Percentiles rank a stretch among this genome's conserved stretches.
Evolutionary conservation across 495 filamentous ascomycete species (phyloP).

Genomic region (Polyplosphaeria fusca): DNA sequence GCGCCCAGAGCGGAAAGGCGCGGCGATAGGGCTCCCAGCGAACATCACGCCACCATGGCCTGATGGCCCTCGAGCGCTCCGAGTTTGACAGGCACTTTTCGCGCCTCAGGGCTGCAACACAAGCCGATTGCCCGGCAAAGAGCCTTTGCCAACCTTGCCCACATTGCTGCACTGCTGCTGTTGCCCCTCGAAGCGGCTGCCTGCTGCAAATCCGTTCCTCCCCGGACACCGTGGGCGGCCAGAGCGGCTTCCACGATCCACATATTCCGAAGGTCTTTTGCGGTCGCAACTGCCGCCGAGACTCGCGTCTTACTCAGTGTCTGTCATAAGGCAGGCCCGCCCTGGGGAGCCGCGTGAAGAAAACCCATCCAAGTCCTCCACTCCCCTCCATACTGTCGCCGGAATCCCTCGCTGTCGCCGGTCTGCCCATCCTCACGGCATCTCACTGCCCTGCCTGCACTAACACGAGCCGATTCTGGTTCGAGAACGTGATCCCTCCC

Average conservation of each 20-base stretch:
- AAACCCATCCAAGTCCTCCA: background rate
- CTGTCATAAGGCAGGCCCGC: background rate
- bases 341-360: background rate
- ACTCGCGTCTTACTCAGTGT: background rate
- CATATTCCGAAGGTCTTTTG: background rate
- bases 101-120: background rate
- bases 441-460: too few species aligned
- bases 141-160: background rate
- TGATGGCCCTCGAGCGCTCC: background rate
- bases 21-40: background rate
- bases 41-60: background rate
- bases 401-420: background rate
- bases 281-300: background rate
- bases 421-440: background rate
- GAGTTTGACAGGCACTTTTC: background rate
- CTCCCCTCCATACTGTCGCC: background rate
- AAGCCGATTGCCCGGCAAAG: background rate
- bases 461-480: too few species aligned
- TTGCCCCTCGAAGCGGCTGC: background rate
- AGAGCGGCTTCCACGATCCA: background rate
- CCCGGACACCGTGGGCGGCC: background rate
- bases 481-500: too few species aligned
- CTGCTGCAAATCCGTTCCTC: background rate
- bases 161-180: background rate
- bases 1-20: background rate